A percentile compares a stretch with the other conserved stretches of the same genome.
Evolutionary conservation across 2,329 filamentous ascomycete genomes (phyloP).

Genomic region (Xylaria hypoxylon): DNA sequence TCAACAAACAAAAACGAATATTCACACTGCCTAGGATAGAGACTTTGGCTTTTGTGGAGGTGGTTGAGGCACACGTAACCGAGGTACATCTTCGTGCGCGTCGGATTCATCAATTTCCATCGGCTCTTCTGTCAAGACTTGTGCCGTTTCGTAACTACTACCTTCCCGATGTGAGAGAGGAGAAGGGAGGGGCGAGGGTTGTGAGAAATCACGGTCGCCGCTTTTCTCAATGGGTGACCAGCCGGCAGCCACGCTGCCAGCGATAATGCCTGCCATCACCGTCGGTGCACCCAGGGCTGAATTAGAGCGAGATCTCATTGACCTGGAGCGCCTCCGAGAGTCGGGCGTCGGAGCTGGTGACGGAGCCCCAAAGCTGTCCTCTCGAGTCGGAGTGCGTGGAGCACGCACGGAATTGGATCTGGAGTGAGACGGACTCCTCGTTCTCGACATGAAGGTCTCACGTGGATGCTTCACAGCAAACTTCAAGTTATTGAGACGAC

Average conservation of each 20-base stretch:
- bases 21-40: slow-evolving; percentile 50
- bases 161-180: slow-evolving; percentile 49
- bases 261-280: slow-evolving; percentile 86
- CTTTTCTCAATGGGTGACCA: slow-evolving; percentile 76
- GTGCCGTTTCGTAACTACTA: slow-evolving; percentile 42
- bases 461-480: slow-evolving; percentile 82
- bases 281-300: slow-evolving; percentile 79
- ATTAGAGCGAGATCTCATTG: slow-evolving; percentile 73
- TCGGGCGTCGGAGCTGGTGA: slow-evolving; percentile 67
- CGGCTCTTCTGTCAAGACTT: slow-evolving; percentile 53
- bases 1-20: slow-evolving; percentile 41
- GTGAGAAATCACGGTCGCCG: slow-evolving; percentile 53
- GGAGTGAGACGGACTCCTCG: slow-evolving; percentile 72
- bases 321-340: slow-evolving; percentile 73
- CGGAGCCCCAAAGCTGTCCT: slow-evolving; percentile 63
- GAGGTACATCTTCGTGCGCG: slow-evolving; percentile 46
- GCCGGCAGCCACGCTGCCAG: slow-evolving; percentile 78
- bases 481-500: slow-evolving; percentile 82
- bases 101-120: slow-evolving; percentile 49
- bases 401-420: slow-evolving; percentile 71
- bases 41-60: slow-evolving; percentile 50
- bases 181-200: slow-evolving; percentile 51
- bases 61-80: slow-evolving; percentile 48
- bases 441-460: slow-evolving; percentile 71
- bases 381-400: slow-evolving; percentile 72